These are phyloP conservation scores for Cystobasidium tubakii DNA, from an alignment of 768 basidiomycete genomes.

Conservation along the genomic window DNA sequence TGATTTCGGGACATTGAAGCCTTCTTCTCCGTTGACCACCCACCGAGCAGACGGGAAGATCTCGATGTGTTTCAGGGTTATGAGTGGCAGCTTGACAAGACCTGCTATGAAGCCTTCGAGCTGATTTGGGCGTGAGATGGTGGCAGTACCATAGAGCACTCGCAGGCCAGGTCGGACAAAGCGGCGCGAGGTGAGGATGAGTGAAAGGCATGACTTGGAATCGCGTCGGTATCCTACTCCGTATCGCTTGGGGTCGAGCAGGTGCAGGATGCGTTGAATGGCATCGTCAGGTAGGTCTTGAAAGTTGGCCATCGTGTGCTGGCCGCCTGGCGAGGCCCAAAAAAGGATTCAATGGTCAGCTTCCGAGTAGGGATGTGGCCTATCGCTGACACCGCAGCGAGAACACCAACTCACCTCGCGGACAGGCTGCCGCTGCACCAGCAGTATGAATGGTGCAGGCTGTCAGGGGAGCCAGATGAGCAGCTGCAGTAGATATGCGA, in stretches of 20 bases:
- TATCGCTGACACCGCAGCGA: too few species aligned
- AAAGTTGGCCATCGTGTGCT: neutral
- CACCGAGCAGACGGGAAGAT: slow-evolving; percentile 11
- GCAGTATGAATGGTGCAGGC: too few species aligned
- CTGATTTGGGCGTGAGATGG: neutral
- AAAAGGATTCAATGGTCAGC: neutral
- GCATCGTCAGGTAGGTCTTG: slow-evolving; percentile 12
- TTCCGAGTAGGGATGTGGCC: too few species aligned
- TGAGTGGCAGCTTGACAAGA: neutral
- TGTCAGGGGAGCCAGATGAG: too few species aligned
- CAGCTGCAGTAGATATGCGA: too few species aligned
- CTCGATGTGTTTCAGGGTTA: neutral
- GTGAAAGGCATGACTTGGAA: neutral
- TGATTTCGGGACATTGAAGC: neutral
- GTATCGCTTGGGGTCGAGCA: slow-evolving; percentile 1
- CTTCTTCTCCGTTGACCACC: slow-evolving; percentile 16
- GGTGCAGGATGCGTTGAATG: neutral
- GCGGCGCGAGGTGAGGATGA: neutral
- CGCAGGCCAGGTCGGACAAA: neutral
- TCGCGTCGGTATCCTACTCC: neutral
- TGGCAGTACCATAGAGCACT: neutral
- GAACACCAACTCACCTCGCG: neutral
- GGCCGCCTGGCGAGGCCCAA: neutral
- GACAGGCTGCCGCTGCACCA: too few species aligned
- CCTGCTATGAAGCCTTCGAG: neutral